Evolutionary conservation across 441 rosid genomes (phyloP), one percentile per base, ranked within the genome.

Genomic region (Isatis lusitanica): DNA sequence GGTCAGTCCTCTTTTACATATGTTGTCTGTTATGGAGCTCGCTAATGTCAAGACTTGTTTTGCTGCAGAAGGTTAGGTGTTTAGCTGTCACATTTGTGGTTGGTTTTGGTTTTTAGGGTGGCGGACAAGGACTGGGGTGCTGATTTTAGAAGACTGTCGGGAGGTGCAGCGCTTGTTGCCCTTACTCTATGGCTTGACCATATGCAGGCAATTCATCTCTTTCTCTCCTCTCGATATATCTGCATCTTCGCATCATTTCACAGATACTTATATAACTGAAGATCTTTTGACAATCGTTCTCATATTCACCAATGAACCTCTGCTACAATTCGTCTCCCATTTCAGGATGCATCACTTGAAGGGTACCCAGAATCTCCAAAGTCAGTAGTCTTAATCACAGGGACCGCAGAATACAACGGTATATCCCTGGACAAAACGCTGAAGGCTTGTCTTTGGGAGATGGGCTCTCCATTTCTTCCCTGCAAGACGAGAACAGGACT

Each of bases 41-140:
- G 18, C 16, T 17, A 8, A 3, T 47, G 17, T 33, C 43, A 60
- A 50, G n/a, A 67, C 21, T 66, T 44, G 48, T 43, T 62, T 21
- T 69, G 1, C 47, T 73, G 70, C 76, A 42, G n/a, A 28, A 28
- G 21, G 1, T 40, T 31, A 33, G 48, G 68, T 40, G 40, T 30
- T 52, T 56, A 56, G 53, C 33, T 18, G 62, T 63, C 35, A 56
- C 61, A 30, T 55, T 56, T 39, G 1, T 64, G 42, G 16, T 26
- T 71, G 58, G 62, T 50, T 64, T 55, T 78, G 79, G 64, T 80
- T 26, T 65, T 65, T 90, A 94, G 99, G 84, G 94, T 94, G 73
- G 93, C 97, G 68, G 99, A 89, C 73, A 91, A 89, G 74, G 94
- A 90, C 52, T 92, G 99, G 99, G 94, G 97, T 43, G 97, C 99